Evolutionary conservation across 192 early-diverging fungal species (phyloP).

Genomic region (Fimicolochytrium jonesii): DNA sequence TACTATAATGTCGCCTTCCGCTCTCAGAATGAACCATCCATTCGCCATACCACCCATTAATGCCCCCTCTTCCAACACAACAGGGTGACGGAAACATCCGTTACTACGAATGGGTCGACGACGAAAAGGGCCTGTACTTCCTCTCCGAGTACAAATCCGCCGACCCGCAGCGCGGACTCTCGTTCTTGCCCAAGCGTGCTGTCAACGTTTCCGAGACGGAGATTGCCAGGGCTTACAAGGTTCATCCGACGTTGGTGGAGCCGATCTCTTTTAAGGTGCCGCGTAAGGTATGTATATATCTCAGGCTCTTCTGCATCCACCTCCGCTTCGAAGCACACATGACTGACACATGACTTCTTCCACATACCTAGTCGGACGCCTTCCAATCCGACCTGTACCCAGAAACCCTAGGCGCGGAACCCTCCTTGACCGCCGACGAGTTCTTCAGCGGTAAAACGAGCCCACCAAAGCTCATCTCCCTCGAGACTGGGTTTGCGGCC

Average conservation of each 20-base stretch:
- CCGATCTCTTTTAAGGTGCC: slow-evolving; percentile 97
- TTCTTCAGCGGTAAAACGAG: slow-evolving; percentile 85
- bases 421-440: slow-evolving; percentile 85
- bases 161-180: slow-evolving; percentile 91
- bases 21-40: background rate
- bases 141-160: slow-evolving; percentile 86
- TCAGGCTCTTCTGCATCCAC: no score
- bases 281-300: slow-evolving; percentile 62
- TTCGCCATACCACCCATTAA: no score
- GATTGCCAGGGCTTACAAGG: slow-evolving; percentile 91
- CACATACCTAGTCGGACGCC: slow-evolving; percentile 69
- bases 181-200: slow-evolving; percentile 89
- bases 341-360: no score
- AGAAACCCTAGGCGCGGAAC: slow-evolving; percentile 69
- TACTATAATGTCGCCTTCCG: background rate
- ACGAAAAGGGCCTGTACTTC: slow-evolving; percentile 70
- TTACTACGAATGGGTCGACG: slow-evolving; percentile 97
- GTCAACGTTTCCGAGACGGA: slow-evolving; percentile 84
- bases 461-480: slow-evolving; percentile 68
- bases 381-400: slow-evolving; percentile 98
- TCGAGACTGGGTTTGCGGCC: slow-evolving; percentile 68
- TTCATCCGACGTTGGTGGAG: slow-evolving; percentile 82
- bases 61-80: no score
- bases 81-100: slow-evolving; percentile 97
- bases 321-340: no score